phyloP scores from a whole-genome alignment of 2,329 filamentous ascomycete genomes.

The Allantophomopsis lycopodina region DNA sequence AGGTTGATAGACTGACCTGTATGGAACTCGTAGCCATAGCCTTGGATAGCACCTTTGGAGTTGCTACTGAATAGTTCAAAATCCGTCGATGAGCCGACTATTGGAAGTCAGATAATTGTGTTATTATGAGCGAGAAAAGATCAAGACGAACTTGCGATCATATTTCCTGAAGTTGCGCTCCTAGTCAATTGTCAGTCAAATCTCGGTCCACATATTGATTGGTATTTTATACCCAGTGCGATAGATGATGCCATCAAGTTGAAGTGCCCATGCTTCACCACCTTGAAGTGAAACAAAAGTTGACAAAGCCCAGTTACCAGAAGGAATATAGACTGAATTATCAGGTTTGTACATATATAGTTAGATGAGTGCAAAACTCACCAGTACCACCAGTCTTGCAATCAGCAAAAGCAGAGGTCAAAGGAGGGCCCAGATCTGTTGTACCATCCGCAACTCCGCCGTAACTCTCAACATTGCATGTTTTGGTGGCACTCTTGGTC shows the following conservation, averaged over 20 bases:
- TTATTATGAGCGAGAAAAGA: too few species aligned
- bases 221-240: constrained; percentile 23
- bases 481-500: constrained; percentile 30
- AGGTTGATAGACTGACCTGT: constrained; percentile 4
- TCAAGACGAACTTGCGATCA: too few species aligned
- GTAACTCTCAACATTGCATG: constrained; percentile 37
- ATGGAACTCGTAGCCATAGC: constrained; percentile 34
- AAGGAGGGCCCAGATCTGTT: constrained; percentile 34
- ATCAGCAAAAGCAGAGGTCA: constrained; percentile 31
- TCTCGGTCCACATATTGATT: constrained; percentile 15
- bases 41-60: constrained; percentile 35
- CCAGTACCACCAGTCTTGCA: constrained; percentile 34
- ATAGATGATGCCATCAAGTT: constrained; percentile 37
- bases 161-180: constrained; percentile 18
- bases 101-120: too few species aligned
- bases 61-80: constrained; percentile 39
- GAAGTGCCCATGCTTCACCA: constrained; percentile 32
- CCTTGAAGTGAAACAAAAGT: constrained; percentile 33
- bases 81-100: constrained; percentile 19
- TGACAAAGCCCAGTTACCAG: constrained; percentile 32
- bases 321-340: constrained; percentile 26
- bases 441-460: constrained; percentile 33
- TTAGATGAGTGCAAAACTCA: neutral
- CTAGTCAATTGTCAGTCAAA: constrained; percentile 38
- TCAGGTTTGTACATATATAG: constrained; percentile 4